Evolutionary conservation across 805 yeast genomes (phyloP).

Genomic region (Candida qinlingensis): DNA sequence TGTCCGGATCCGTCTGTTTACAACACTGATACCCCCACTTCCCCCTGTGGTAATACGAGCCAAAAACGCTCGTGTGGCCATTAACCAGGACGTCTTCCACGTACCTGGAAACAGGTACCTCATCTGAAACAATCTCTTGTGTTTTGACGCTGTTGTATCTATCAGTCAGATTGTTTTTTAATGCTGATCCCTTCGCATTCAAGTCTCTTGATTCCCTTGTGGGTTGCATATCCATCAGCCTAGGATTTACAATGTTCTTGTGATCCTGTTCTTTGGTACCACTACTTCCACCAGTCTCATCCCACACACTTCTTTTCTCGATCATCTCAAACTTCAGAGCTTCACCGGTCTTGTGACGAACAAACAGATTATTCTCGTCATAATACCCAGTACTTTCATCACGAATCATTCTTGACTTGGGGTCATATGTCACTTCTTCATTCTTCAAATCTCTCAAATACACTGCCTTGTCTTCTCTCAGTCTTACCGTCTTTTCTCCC

Average conservation of each 20-base stretch:
- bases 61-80: constrained; percentile 38
- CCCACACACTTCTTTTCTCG: constrained; percentile 45
- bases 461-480: constrained; percentile 73
- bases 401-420: constrained; percentile 41
- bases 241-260: constrained; percentile 35
- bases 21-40: constrained; percentile 44
- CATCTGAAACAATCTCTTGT: not conserved
- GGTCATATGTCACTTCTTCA: constrained; percentile 43
- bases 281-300: constrained; percentile 24
- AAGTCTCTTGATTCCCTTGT: constrained; percentile 30
- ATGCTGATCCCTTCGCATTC: constrained; percentile 23
- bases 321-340: constrained; percentile 43
- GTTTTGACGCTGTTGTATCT: constrained; percentile 30
- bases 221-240: constrained; percentile 35
- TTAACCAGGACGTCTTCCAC: constrained; percentile 33
- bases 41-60: constrained; percentile 37
- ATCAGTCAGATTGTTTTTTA: constrained; percentile 29
- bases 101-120: constrained; percentile 24
- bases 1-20: constrained; percentile 27
- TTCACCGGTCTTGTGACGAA: constrained; percentile 50
- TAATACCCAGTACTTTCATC: constrained; percentile 29
- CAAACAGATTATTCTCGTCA: constrained; percentile 42
- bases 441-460: constrained; percentile 47
- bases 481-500: constrained; percentile 46
- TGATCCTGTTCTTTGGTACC: constrained; percentile 14